phyloP scores from a whole-genome alignment of 2,329 filamentous ascomycete genomes.

The Penicillium janthinellum region DNA sequence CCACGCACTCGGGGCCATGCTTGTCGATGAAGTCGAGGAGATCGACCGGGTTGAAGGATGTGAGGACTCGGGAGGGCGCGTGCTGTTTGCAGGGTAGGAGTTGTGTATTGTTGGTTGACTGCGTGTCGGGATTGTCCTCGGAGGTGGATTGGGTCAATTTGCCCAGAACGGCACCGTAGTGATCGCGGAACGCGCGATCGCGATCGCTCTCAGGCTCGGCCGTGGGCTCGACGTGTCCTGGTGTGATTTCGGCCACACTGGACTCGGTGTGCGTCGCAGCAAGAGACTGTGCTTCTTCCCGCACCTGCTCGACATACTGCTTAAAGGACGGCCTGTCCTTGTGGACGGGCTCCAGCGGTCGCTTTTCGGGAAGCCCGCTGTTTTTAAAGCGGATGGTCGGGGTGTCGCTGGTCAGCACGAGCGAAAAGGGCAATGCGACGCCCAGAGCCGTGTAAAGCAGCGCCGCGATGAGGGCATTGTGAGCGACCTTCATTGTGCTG shows the following conservation, averaged over 20 bases:
- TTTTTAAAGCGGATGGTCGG: slow-evolving; percentile 5
- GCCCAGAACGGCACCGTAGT: slow-evolving; percentile 13
- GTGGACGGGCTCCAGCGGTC: not conserved
- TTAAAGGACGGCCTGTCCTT: slow-evolving; percentile 4
- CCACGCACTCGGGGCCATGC: slow-evolving; percentile 28
- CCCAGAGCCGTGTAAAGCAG: slow-evolving; percentile 6
- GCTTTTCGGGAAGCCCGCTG: not conserved
- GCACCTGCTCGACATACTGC: slow-evolving; percentile 10
- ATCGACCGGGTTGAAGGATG: slow-evolving; percentile 5
- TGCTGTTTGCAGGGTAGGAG: not conserved
- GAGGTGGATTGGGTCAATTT: slow-evolving; percentile 3
- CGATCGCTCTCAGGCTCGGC: not conserved
- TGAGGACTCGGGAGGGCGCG: not conserved
- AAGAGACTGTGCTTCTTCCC: not conserved
- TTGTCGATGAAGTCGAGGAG: slow-evolving; percentile 15
- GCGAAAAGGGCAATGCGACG: slow-evolving; percentile 13
- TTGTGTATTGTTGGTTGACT: not conserved
- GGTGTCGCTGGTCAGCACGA: slow-evolving; percentile 1
- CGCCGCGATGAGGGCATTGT: not conserved
- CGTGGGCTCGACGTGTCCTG: not conserved
- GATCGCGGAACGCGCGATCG: slow-evolving; percentile 5
- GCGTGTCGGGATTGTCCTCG: not conserved
- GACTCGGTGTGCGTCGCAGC: not conserved
- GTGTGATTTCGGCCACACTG: not conserved
- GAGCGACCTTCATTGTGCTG: slow-evolving; percentile 14